These are phyloP conservation scores for Barbarea vulgaris DNA, from an alignment of 345 rosid species.

Conservation along the genomic window DNA sequence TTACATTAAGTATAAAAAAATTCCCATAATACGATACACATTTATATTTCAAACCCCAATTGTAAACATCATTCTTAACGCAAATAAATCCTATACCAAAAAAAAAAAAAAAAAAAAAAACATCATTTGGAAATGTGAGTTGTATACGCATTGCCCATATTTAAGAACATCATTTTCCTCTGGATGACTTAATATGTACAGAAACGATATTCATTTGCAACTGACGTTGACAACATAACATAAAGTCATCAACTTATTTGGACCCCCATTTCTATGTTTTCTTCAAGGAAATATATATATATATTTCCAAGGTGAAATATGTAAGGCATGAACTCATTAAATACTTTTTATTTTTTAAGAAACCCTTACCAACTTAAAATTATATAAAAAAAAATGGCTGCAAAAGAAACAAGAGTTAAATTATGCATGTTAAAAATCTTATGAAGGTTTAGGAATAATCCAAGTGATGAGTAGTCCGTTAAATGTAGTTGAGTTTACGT, in stretches of 20 bases:
- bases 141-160: slow-evolving; percentile 1
- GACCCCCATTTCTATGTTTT: background rate
- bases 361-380: background rate
- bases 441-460: background rate
- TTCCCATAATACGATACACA: background rate
- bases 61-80: background rate
- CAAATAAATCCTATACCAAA: background rate
- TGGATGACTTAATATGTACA: background rate
- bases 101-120: too few relatives aligned
- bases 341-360: background rate
- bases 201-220: slow-evolving; percentile 7
- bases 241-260: slow-evolving; percentile 8
- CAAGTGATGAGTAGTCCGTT: background rate
- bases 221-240: slow-evolving; percentile 16
- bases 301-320: background rate
- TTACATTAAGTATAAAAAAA: background rate
- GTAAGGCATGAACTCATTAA: background rate
- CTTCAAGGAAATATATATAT: background rate
- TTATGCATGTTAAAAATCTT: background rate
- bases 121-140: background rate
- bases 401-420: background rate
- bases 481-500: background rate
- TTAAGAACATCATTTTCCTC: background rate
- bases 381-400: background rate
- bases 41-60: background rate